These are phyloP conservation scores for Lactarius indigo DNA, from an alignment of 768 basidiomycete genomes.

Conservation along the genomic window DNA sequence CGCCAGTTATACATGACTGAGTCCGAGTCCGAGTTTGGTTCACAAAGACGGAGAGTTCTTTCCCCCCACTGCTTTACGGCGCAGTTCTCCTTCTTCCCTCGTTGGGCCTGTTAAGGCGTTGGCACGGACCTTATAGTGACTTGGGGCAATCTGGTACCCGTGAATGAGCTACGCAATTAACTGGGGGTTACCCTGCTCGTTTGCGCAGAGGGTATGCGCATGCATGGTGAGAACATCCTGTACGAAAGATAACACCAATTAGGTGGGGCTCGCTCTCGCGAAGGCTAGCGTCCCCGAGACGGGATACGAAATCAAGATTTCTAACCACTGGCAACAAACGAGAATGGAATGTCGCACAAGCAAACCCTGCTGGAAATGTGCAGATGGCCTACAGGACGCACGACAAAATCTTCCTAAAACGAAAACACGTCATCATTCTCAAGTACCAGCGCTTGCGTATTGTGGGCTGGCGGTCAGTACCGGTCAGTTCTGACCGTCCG, in stretches of 20 bases:
- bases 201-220: not conserved
- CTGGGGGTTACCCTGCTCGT: not conserved
- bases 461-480: slow-evolving; percentile 56
- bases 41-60: not conserved
- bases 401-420: not conserved
- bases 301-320: slow-evolving; percentile 56
- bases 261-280: slow-evolving; percentile 60
- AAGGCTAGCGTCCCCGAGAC: slow-evolving; percentile 50
- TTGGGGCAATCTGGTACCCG: not conserved
- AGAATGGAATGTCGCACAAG: slow-evolving; percentile 60
- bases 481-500: slow-evolving; percentile 50
- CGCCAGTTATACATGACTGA: not conserved
- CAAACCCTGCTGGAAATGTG: slow-evolving; percentile 68
- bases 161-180: not conserved
- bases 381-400: not conserved
- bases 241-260: not conserved
- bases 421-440: not conserved
- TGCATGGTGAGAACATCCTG: not conserved
- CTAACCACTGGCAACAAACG: slow-evolving; percentile 60
- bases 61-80: too few relatives aligned
- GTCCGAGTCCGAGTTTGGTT: not conserved
- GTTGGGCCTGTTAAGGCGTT: not conserved
- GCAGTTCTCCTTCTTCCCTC: not conserved
- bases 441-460: slow-evolving; percentile 60
- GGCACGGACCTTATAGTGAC: not conserved